Conservation (phyloP, 805 yeast genomes). For the Candida golubevii region DNA sequence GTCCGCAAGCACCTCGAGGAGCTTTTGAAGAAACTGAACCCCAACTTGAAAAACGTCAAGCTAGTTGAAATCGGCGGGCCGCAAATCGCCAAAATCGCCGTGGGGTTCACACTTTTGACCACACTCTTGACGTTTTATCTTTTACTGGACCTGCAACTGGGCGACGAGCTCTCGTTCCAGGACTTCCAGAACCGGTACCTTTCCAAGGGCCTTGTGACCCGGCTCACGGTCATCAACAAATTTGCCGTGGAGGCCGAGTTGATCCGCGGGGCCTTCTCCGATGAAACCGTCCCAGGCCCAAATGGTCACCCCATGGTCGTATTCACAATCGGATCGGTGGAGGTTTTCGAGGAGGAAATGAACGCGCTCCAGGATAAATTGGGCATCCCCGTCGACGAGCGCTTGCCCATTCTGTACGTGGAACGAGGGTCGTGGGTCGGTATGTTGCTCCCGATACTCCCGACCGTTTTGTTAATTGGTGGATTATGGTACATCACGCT, state of each 20-base stretch:
- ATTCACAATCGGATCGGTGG: conserved; percentile 87
- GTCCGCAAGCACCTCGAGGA: conserved; percentile 33
- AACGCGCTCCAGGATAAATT: conserved; percentile 66
- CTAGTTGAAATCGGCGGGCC: conserved; percentile 21
- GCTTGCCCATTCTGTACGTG: conserved; percentile 73
- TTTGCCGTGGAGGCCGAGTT: conserved; percentile 68
- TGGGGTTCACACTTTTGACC: conserved; percentile 18
- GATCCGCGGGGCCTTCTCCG: conserved; percentile 41
- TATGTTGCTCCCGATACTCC: conserved; percentile 66
- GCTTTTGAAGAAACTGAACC: conserved; percentile 26
- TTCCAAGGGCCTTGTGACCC: conserved; percentile 73
- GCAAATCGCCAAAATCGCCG: conserved; percentile 10
- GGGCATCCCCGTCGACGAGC: conserved; percentile 60
- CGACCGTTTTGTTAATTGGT: conserved; percentile 76
- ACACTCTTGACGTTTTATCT: conserved; percentile 13
- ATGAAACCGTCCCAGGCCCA: conserved; percentile 35
- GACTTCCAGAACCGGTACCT: conserved; percentile 79
- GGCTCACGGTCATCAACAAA: conserved; percentile 68
- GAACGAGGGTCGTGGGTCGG: conserved; percentile 65
- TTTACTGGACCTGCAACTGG: conserved; percentile 12
- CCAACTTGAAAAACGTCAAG: conserved; percentile 30
- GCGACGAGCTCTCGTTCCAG: conserved; percentile 55
- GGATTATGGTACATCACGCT: conserved; percentile 66
- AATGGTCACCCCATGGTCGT: conserved; percentile 46
- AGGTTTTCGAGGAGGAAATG: conserved; percentile 79